Evolutionary conservation across 306 rosid species (phyloP), one percentile per base, ranked within the genome.

Genomic region (Lathyrus tuberosus): DNA sequence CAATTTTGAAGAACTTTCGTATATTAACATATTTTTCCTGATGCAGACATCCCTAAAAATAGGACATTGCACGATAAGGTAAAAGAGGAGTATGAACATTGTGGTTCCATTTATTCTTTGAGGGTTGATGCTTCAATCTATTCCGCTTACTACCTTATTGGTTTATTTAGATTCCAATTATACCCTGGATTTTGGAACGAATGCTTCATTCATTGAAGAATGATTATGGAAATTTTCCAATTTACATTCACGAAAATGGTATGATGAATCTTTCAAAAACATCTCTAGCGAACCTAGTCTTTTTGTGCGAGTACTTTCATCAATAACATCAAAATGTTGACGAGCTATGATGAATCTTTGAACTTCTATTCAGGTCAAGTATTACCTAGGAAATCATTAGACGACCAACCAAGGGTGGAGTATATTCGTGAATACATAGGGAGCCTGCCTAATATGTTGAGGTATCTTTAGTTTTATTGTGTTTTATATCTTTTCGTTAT

Each of bases 171-270:
- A 18, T 58, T 79, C 77, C 86, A 15, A 48, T 69, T 43, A 72
- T 66, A 13, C 51, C 86, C 0, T 59, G 72, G 84, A 78, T 38
- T 57, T 66, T 85, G 69, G 33, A 63, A 81, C 58, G 13, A 14
- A 0, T 77, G 59, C 33, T 85, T 26, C 76, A 79, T 52, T 68
- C 57, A 5, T 1, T 83, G 52, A 81, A 83, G 78, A 78, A 83
- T 1, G 10, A 15, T 33, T 83, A 74, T 58, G 86, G 83, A 12
- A 69, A 85, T 49, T 51, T 85, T 74, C 82, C 81, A 10, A 40
- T 73, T 60, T 85, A 82, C 80, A 83, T 87, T 63, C 83, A 84
- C 1, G 89, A 87, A 83, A 87, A 76, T 68, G 89, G 22, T 20
- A 20, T 20, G 22, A 20, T 20, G 22, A 20, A 20, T 20, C 22